Evolutionary conservation across 2,329 filamentous ascomycete species (phyloP), one percentile per base, ranked within the genome.

Genomic region (Xylaria sp.): DNA sequence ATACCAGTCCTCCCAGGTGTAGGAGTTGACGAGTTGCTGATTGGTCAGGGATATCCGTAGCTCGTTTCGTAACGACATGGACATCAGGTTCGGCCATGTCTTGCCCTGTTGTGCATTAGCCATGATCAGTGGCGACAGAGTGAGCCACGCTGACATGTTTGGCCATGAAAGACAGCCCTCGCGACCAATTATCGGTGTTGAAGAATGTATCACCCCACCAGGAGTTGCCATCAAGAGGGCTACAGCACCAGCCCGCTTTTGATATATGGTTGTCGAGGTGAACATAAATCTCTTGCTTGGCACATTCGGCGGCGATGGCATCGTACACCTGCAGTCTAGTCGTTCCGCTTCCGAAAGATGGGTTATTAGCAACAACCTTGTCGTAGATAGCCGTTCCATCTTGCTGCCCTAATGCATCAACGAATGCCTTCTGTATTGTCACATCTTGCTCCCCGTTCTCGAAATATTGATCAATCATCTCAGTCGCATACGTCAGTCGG

Each of bases 141-240:
- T 13, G 6, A 23, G 9, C 62, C 21, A 44, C 4, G 55, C 72
- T 60, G 38, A 73, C 71, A 65, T 87, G 85, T 3, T 78, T 70
- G 0, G 85, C 82, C 83, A 90, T 89, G 68, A 83, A 90, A 0
- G 76, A 75, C 23, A 85, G 74, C 0, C 87, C 87, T 9, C 87
- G 78, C 5, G 81, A 79, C 87, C 87, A 90, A 25, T 87, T 88
- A 0, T 76, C 73, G 0, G 81, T 76, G 49, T 83, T 71, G 67
- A 89, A 90, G 67, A 85, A 80, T 0, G 75, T 79, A 67, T 90
- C 87, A 9, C 85, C 84, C 76, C 85, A 87, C 85, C 85, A 88
- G 19, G 79, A 76, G 68, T 88, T 88, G 2, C 83, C 84, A 54
- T 88, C 85, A 0, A 72, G 73, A 1, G 73, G 76, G 6, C 73